Conservation (phyloP, 495 filamentous ascomycete species). For the Hypoxylon subgilvum region DNA sequence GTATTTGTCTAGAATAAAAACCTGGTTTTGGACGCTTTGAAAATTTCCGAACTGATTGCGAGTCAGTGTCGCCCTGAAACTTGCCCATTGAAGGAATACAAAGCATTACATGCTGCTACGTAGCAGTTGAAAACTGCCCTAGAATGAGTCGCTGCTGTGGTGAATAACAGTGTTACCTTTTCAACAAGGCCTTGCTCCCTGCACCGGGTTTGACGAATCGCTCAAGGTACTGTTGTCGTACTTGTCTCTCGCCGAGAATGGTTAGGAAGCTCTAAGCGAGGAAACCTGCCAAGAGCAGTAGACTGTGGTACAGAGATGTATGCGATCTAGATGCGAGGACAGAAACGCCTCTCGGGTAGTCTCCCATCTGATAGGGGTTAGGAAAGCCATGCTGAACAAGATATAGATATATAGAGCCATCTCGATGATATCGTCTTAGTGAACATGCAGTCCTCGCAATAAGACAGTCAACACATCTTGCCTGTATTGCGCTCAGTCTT, state of each 20-base stretch:
- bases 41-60: neutral
- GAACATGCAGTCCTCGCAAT: neutral
- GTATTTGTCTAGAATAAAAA: neutral
- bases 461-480: neutral
- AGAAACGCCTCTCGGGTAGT: neutral
- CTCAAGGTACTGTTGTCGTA: too few relatives aligned
- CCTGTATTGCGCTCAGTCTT: neutral
- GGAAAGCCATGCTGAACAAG: neutral
- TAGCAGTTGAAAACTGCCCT: too few relatives aligned
- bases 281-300: neutral
- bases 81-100: too few relatives aligned
- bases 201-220: too few relatives aligned
- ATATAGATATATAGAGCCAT: conserved; percentile 1
- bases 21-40: neutral
- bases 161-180: too few relatives aligned
- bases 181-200: too few relatives aligned
- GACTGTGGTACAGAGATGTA: neutral
- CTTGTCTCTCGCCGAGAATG: too few relatives aligned
- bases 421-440: neutral
- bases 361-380: neutral
- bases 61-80: neutral
- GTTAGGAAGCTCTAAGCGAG: too few relatives aligned
- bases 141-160: too few relatives aligned
- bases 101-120: too few relatives aligned
- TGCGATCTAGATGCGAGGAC: neutral